These are phyloP conservation scores for Sporothrix mexicana DNA, from an alignment of 2,329 filamentous ascomycete species.

Conservation along the genomic window DNA sequence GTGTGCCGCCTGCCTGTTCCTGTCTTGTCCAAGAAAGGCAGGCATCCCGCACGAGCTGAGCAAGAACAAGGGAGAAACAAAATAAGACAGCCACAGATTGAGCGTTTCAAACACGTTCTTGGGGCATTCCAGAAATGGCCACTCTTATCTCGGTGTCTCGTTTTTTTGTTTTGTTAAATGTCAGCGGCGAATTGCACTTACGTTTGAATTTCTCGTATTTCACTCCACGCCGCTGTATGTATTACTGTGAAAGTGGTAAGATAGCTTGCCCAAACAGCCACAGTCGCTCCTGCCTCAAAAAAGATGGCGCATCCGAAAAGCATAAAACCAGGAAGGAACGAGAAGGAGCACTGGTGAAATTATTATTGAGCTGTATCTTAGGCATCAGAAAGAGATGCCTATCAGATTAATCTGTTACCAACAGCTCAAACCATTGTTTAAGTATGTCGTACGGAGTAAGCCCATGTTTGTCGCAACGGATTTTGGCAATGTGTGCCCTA, in stretches of 20 bases:
- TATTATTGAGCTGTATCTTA: background rate
- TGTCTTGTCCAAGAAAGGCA: slow-evolving; percentile 12
- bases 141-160: slow-evolving; percentile 1
- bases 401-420: no score
- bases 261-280: background rate
- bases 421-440: background rate
- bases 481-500: slow-evolving; percentile 1
- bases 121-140: background rate
- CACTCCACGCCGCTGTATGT: slow-evolving; percentile 3
- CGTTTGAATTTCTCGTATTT: slow-evolving; percentile 26
- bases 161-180: background rate
- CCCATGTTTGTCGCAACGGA: background rate
- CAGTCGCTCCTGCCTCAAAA: background rate
- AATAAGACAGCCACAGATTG: background rate
- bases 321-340: background rate
- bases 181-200: slow-evolving; percentile 4
- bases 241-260: no score
- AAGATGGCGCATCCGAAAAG: background rate
- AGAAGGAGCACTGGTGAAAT: background rate
- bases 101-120: slow-evolving; percentile 11
- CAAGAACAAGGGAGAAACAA: slow-evolving; percentile 26
- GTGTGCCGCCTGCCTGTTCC: background rate
- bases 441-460: no score
- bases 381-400: no score
- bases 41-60: slow-evolving; percentile 20